Evolutionary conservation across 257 asterid genomes (phyloP).

Genomic region (Nicotiana paniculata): DNA sequence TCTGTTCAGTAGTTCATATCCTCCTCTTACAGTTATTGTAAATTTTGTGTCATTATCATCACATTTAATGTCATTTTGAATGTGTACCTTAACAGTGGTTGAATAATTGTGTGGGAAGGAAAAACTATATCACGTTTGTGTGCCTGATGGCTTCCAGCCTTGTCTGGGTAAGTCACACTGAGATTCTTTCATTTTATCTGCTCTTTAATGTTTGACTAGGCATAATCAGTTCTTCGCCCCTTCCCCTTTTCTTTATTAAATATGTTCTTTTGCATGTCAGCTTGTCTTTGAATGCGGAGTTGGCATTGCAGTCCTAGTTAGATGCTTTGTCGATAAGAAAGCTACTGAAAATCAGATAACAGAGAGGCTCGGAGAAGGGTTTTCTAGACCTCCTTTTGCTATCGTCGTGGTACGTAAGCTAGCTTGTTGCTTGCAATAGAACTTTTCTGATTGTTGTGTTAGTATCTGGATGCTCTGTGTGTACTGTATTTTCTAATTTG

Average conservation of each 20-base stretch:
- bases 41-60: background rate
- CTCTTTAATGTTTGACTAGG: background rate
- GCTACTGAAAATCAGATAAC: conserved; percentile 69
- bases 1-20: background rate
- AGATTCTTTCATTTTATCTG: conserved; percentile 1
- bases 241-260: conserved; percentile 6
- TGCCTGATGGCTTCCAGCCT: conserved; percentile 93
- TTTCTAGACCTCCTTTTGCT: conserved; percentile 94
- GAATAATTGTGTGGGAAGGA: conserved; percentile 93
- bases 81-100: conserved; percentile 65
- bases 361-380: conserved; percentile 85
- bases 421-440: conserved; percentile 1
- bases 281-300: conserved; percentile 81
- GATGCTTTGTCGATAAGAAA: conserved; percentile 65
- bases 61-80: conserved; percentile 8
- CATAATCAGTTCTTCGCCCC: background rate
- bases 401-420: conserved; percentile 65
- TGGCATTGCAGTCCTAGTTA: conserved; percentile 86
- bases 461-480: background rate
- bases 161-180: conserved; percentile 56
- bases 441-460: background rate
- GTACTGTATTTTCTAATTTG: background rate
- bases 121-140: conserved; percentile 72
- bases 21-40: background rate
- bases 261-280: conserved; percentile 36